These are phyloP conservation scores for Gymnopilus junonius DNA, from an alignment of 768 basidiomycete species.

Conservation along the genomic window DNA sequence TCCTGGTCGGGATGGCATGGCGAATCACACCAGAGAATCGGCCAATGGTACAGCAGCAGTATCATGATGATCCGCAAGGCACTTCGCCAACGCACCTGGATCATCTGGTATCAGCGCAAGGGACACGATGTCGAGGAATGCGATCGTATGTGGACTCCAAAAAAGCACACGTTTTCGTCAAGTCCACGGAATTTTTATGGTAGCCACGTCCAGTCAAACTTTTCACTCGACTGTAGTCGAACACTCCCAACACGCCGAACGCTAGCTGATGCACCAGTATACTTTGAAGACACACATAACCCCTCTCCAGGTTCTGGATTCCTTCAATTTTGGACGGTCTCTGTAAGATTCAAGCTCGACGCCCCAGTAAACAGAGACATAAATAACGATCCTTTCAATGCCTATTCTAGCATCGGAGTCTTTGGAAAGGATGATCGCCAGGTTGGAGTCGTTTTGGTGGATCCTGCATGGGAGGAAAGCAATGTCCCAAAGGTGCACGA, in stretches of 20 bases:
- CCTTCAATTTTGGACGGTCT: constrained; percentile 17
- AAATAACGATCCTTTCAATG: not conserved
- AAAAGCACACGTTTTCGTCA: not conserved
- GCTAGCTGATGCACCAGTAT: constrained; percentile 1
- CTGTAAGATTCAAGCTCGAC: constrained; percentile 3
- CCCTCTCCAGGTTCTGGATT: constrained; percentile 13
- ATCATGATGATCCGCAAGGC: not conserved
- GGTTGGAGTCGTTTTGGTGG: not conserved
- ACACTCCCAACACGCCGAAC: not conserved
- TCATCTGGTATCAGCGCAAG: constrained; percentile 15
- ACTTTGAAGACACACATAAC: constrained; percentile 11
- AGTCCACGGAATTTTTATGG: not conserved
- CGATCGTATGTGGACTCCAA: not conserved
- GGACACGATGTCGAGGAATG: constrained; percentile 9
- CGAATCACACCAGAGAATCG: not conserved
- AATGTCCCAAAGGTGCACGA: constrained; percentile 8
- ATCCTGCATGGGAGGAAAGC: constrained; percentile 2
- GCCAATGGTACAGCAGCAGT: not conserved
- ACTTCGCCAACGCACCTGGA: constrained; percentile 8
- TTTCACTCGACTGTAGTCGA: constrained; percentile 5
- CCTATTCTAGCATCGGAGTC: not conserved
- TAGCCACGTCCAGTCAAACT: not conserved
- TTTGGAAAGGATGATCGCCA: not conserved
- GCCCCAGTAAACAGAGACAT: not conserved
- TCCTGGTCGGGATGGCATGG: constrained; percentile 18